Evolutionary conservation across 2,329 filamentous ascomycete species (phyloP), one percentile per base, ranked within the genome.

Genomic region (Alternaria conjuncta): DNA sequence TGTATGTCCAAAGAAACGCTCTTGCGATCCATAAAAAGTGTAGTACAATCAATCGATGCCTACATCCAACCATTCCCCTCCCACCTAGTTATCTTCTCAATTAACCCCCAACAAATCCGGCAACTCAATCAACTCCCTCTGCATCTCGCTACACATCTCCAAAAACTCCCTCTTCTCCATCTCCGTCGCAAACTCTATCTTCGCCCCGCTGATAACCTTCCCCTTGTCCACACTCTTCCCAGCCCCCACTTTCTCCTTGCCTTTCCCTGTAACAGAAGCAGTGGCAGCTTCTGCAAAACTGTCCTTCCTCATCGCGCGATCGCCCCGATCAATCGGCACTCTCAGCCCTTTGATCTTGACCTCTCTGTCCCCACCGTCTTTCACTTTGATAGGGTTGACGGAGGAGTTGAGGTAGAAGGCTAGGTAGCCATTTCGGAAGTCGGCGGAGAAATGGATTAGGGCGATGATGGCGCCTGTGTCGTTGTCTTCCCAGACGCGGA

Each of bases 401-500:
- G 70, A 71, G 5, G 75, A 77, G 51, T 84, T 84, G 21, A 84
- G 72, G 69, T 82, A 84, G 71, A 83, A 84, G 2, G 79, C 75
- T 6, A 84, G 74, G 64, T 83, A 83, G 0, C 82, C 82, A 6
- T 77, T 73, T 20, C 81, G 75, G 49, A 84, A 84, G 13, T 80
- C 79, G 0, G 81, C 80, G 3, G 75, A 78, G 49, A 82, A 82
- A 59, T 84, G 82, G 41, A 84, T 80, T 5, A 84, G 72, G 0
- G 79, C 82, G 30, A 84, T 74, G 18, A 84, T 76, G 20, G 81
- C 83, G 18, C 79, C 79, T 0, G 73, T 78, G 1, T 78, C 79
- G 23, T 81, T 78, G 49, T 84, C 82, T 64, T 83, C 78, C 82
- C 83, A 85, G 0, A 84, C 70, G 5, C 83, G 77, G 3, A 84